phyloP scores from a whole-genome alignment of 495 filamentous ascomycete genomes.

The Cladorrhinum samala region DNA sequence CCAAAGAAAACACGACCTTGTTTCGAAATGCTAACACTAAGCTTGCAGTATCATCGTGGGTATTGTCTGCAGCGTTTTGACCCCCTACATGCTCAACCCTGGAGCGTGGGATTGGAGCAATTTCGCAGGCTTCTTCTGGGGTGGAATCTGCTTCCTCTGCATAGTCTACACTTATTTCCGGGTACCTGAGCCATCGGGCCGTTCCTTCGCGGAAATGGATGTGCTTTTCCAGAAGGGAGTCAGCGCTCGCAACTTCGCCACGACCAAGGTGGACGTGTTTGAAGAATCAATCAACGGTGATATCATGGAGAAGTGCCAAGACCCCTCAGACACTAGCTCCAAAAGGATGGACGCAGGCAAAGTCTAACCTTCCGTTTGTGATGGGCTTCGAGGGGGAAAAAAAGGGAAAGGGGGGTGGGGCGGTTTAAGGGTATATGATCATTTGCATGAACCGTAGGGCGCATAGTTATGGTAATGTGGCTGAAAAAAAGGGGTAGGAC shows the following conservation, averaged over 20 bases:
- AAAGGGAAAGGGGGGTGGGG: background rate
- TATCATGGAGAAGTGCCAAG: constrained; percentile 44
- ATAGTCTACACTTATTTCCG: constrained; percentile 71
- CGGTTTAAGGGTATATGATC: too few species aligned
- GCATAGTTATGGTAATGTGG: too few species aligned
- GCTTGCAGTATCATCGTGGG: constrained; percentile 56
- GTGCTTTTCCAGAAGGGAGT: constrained; percentile 61
- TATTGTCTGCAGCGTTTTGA: constrained; percentile 64
- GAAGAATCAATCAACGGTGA: constrained; percentile 49
- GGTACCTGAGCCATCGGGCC: constrained; percentile 63
- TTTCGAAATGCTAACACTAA: constrained; percentile 13
- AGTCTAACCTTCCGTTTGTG: too few species aligned
- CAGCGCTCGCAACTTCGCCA: constrained; percentile 62
- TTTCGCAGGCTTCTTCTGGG: constrained; percentile 79
- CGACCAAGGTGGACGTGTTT: constrained; percentile 61
- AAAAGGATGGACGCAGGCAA: background rate
- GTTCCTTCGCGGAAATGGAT: constrained; percentile 70
- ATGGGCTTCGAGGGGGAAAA: background rate
- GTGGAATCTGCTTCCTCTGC: constrained; percentile 64
- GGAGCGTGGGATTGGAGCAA: constrained; percentile 69
- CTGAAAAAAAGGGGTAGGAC: too few species aligned
- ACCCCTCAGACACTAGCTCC: background rate
- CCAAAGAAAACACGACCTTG: too few species aligned
- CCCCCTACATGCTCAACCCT: constrained; percentile 72
- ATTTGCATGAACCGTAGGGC: too few species aligned